phyloP scores from a whole-genome alignment of 1,139 yeast species.

The Scheffersomyces lignicola region DNA sequence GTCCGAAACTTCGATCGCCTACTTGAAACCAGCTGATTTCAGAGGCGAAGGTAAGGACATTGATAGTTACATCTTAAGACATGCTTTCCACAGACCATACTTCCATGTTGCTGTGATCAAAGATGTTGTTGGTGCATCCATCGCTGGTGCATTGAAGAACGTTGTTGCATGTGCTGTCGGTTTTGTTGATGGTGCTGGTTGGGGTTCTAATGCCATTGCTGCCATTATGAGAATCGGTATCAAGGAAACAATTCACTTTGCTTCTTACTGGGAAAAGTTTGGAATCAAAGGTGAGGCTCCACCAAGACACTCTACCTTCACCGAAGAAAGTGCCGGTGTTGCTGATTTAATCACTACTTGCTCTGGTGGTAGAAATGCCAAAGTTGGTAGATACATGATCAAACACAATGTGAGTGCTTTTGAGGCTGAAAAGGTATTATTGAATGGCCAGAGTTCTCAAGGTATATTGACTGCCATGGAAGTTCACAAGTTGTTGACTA shows the following conservation, averaged over 20 bases:
- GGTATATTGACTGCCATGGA: conserved; percentile 88
- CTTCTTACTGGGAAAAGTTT: conserved; percentile 56
- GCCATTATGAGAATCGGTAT: conserved; percentile 95
- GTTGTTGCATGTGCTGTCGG: conserved; percentile 94
- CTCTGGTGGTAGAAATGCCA: conserved; percentile 93
- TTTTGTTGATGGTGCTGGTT: conserved; percentile 90
- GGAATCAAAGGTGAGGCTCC: conserved; percentile 71
- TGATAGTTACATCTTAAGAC: conserved; percentile 65
- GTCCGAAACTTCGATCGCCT: conserved; percentile 95
- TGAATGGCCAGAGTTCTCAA: conserved; percentile 94
- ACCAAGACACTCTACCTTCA: conserved; percentile 73
- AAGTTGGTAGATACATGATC: conserved; percentile 80
- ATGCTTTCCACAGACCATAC: conserved; percentile 89
- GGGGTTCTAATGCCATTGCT: conserved; percentile 98
- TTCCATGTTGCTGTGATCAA: conserved; percentile 89
- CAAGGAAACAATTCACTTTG: conserved; percentile 70
- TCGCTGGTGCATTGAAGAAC: conserved; percentile 94
- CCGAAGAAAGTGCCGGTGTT: conserved; percentile 92
- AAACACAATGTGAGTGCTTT: conserved; percentile 67
- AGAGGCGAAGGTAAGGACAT: conserved; percentile 74
- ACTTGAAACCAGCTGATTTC: conserved; percentile 68
- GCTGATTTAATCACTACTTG: conserved; percentile 97
- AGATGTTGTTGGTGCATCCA: conserved; percentile 91
- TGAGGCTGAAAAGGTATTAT: conserved; percentile 76
- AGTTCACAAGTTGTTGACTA: conserved; percentile 78